A percentile compares a stretch with the other conserved stretches of the same genome.
Conservation (phyloP, 73 alveolate genomes). For the Paramecium biaurelia region DNA sequence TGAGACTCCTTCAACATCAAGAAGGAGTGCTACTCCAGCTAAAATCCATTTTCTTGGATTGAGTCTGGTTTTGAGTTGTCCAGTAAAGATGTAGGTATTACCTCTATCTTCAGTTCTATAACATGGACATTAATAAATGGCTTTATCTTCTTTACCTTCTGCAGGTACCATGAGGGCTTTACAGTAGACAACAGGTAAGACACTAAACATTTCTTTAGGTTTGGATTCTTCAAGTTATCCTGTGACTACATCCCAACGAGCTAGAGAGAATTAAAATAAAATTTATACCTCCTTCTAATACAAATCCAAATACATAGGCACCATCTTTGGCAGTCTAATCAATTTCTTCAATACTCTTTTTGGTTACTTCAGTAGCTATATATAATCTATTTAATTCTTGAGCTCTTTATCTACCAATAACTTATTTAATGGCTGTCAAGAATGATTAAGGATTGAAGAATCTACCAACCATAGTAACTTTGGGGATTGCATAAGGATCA, state of each 20-base stretch:
- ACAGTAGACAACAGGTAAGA: conserved; percentile 98
- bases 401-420: conserved; percentile 92
- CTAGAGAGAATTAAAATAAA: conserved; percentile 70
- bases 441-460: conserved; percentile 99
- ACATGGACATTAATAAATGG: conserved; percentile 94
- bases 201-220: conserved; percentile 98
- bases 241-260: conserved; percentile 98
- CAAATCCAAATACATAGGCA: conserved; percentile 95
- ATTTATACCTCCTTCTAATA: conserved; percentile 91
- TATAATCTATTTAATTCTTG: conserved; percentile 95
- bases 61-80: conserved; percentile 95
- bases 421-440: conserved; percentile 99
- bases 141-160: conserved; percentile 80
- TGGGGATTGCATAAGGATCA: conserved; percentile 92
- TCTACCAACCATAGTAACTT: conserved; percentile 93
- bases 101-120: conserved; percentile 98
- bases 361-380: conserved; percentile 97
- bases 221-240: conserved; percentile 96
- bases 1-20: conserved; percentile 96
- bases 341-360: conserved; percentile 92
- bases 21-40: conserved; percentile 98
- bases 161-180: conserved; percentile 88
- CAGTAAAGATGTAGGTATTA: conserved; percentile 95
- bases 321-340: conserved; percentile 94
- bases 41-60: conserved; percentile 98